A percentile compares a stretch with the other conserved stretches of the same genome.
phyloP scores from a whole-genome alignment of 2,329 filamentous ascomycete genomes.

The Zelopaecilomyces penicillatus region DNA sequence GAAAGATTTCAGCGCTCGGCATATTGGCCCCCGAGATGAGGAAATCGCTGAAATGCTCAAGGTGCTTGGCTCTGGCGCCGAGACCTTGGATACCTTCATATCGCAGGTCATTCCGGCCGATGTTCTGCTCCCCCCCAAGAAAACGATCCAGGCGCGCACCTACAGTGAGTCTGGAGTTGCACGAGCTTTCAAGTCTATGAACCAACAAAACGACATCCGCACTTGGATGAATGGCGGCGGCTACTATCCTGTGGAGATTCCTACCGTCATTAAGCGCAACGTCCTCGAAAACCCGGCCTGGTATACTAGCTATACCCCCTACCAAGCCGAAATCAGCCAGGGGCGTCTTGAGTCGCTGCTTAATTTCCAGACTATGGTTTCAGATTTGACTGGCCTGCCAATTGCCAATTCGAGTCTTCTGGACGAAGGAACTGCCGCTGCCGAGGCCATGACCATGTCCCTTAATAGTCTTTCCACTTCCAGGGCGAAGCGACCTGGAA shows the following conservation, averaged over 20 bases:
- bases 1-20: constrained; percentile 60
- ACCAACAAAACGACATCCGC: constrained; percentile 26
- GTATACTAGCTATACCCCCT: constrained; percentile 98
- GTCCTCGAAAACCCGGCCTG: constrained; percentile 87
- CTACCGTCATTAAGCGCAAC: constrained; percentile 86
- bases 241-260: constrained; percentile 80
- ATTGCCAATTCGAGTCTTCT: constrained; percentile 87
- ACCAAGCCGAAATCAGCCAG: constrained; percentile 96
- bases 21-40: constrained; percentile 72
- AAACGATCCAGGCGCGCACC: constrained; percentile 41
- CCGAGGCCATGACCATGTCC: constrained; percentile 92
- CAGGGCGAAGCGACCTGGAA: constrained; percentile 64
- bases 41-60: constrained; percentile 73
- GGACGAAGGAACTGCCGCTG: constrained; percentile 85
- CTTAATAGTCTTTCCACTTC: constrained; percentile 64
- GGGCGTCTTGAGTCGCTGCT: constrained; percentile 84
- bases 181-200: constrained; percentile 29
- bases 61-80: constrained; percentile 63
- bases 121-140: constrained; percentile 44
- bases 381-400: constrained; percentile 76
- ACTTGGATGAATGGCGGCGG: constrained; percentile 77
- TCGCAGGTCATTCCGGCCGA: constrained; percentile 73
- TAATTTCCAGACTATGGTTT: constrained; percentile 92
- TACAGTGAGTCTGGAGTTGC: constrained; percentile 31
- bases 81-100: constrained; percentile 73